Evolutionary conservation across 176 grass and related monocot genomes (phyloP), one percentile per base, ranked within the genome.

Genomic region (Phragmites australis): DNA sequence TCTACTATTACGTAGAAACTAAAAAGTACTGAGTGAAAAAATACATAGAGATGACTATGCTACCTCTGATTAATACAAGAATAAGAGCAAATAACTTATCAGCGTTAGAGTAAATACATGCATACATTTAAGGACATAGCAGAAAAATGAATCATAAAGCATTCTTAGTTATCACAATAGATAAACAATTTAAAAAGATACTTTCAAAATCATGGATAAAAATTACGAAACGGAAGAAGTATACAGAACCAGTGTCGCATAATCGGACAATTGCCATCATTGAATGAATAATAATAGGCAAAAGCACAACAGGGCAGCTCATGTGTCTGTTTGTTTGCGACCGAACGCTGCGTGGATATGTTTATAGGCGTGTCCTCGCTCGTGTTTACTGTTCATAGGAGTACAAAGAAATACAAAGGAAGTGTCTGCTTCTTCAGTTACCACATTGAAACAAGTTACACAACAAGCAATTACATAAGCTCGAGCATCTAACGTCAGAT

Each of bases 381-480:
- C 42, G 47, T 80, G 47, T 76, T 65, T 70, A 63, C 43, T 68
- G 62, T 83, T 71, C 79, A 89, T 84, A 89, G 21, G 23, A 42
- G 47, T 59, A 52, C 37, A 8, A 27, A 42, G 5, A 23, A 13
- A 10, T 11, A 16, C 27, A 80, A 73, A 87, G 75, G 66, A 30
- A 70, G 63, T 34, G 47, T 29, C 56, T 56, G 32, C 80, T 85
- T 87, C 68, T 62, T 32, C 44, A 49, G 65, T 77, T 88, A 92
- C 72, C 78, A 84, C 71, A 72, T 50, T 41, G 54, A 57, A 85
- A 76, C 85, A 83, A 65, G 74, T 63, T 85, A 92, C 84, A 80
- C 43, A 75, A 85, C 81, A 94, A 85, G 59, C 72, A 85, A 78
- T 85, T 85, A 48, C 44, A 82, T 82, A 84, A 42, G 85, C 59